Percentiles rank a stretch among this genome's conserved stretches.
phyloP scores from a whole-genome alignment of 75 land plant genomes.

The Sequoia sempervirens region DNA sequence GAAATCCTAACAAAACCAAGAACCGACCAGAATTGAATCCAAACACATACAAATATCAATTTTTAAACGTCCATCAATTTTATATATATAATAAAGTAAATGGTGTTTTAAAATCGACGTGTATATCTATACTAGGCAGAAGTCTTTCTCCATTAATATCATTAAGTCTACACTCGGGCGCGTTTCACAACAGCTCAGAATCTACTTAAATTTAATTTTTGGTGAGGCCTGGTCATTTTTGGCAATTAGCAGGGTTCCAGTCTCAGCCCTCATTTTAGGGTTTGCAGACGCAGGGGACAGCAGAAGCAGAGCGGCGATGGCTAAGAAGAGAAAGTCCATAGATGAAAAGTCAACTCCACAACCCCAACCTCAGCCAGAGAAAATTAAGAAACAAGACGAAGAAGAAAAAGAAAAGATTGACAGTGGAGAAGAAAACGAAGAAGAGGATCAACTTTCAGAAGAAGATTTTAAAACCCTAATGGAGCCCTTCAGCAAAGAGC shows the following conservation, averaged over 20 bases:
- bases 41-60: too few species aligned
- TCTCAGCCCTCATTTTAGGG: neutral
- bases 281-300: neutral
- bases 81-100: too few species aligned
- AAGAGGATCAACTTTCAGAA: conserved; percentile 6
- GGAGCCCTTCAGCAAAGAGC: conserved; percentile 46
- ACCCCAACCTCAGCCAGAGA: conserved; percentile 5
- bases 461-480: conserved; percentile 32
- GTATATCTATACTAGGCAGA: too few species aligned
- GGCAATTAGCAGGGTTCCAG: neutral
- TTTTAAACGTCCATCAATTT: too few species aligned
- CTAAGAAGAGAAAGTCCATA: conserved; percentile 18
- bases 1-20: too few species aligned
- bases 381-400: conserved; percentile 6
- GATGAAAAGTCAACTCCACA: conserved; percentile 16
- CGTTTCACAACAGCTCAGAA: neutral
- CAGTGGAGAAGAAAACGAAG: conserved; percentile 9
- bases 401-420: neutral
- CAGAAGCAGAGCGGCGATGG: conserved; percentile 12
- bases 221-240: neutral
- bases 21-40: too few species aligned
- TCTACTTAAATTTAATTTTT: neutral
- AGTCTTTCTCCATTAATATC: too few species aligned
- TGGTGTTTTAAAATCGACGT: too few species aligned
- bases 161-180: neutral